Evolutionary conservation across 176 grass and related monocot species (phyloP).

Genomic region (Eragrostis curvula): DNA sequence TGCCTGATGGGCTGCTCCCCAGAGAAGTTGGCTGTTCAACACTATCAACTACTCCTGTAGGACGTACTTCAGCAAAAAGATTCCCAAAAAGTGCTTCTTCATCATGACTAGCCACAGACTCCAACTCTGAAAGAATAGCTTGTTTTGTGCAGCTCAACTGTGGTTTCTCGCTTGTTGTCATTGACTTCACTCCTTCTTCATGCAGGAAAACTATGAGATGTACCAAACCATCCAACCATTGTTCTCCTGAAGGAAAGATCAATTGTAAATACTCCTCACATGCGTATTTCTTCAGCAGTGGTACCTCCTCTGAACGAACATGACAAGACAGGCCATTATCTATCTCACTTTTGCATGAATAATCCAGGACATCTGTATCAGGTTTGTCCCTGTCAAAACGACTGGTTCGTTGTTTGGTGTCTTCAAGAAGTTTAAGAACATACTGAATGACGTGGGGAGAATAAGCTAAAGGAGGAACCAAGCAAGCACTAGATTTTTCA

Average conservation of each 20-base stretch:
- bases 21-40: conserved; percentile 66
- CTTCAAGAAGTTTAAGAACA: conserved; percentile 68
- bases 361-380: conserved; percentile 42
- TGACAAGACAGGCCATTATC: conserved; percentile 64
- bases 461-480: conserved; percentile 78
- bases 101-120: conserved; percentile 76
- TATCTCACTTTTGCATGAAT: conserved; percentile 41
- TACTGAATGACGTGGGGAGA: conserved; percentile 77
- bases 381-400: conserved; percentile 52
- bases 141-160: conserved; percentile 65
- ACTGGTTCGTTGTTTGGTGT: conserved; percentile 61
- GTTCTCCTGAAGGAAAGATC: conserved; percentile 71
- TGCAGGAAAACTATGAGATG: conserved; percentile 86
- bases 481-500: conserved; percentile 67
- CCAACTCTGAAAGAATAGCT: conserved; percentile 67
- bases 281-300: conserved; percentile 69
- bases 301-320: conserved; percentile 59
- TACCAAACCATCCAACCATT: conserved; percentile 90
- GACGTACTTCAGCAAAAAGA: conserved; percentile 86
- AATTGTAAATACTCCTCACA: conserved; percentile 63
- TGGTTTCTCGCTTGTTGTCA: conserved; percentile 54
- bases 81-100: conserved; percentile 95
- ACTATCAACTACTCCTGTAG: conserved; percentile 60
- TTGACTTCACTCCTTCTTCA: conserved; percentile 75
- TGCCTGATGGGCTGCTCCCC: conserved; percentile 38